A percentile compares a stretch with the other conserved stretches of the same genome.
Evolutionary conservation across 768 basidiomycete genomes (phyloP).

Genomic region (Leccinum disarticulatum): DNA sequence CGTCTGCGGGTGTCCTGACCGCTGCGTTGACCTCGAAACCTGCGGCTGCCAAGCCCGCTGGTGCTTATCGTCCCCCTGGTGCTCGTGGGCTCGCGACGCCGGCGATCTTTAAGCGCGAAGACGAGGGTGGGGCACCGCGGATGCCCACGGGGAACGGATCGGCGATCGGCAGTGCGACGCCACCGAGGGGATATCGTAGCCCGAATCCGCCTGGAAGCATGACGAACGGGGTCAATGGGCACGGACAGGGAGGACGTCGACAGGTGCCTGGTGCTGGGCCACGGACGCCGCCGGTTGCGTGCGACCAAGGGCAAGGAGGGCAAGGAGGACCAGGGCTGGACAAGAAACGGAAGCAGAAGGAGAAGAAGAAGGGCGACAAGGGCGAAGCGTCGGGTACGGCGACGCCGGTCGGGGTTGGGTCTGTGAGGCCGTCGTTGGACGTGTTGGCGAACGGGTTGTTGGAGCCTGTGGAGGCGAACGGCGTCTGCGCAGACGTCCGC

Average conservation of each 20-base stretch:
- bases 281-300: slow-evolving; percentile 45
- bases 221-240: slow-evolving; percentile 33
- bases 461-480: slow-evolving; percentile 13
- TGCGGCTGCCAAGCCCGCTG: slow-evolving; percentile 63
- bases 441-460: slow-evolving; percentile 33
- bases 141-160: slow-evolving; percentile 40
- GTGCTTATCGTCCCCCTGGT: slow-evolving; percentile 92
- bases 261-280: slow-evolving; percentile 73
- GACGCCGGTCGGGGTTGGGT: slow-evolving; percentile 30
- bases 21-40: slow-evolving; percentile 54
- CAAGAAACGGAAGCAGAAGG: slow-evolving; percentile 51
- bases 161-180: slow-evolving; percentile 56
- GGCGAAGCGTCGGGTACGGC: slow-evolving; percentile 29
- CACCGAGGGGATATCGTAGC: slow-evolving; percentile 60
- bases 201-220: slow-evolving; percentile 53
- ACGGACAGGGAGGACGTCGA: slow-evolving; percentile 33
- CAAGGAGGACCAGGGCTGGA: slow-evolving; percentile 35
- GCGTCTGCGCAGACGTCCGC: no score
- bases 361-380: slow-evolving; percentile 51
- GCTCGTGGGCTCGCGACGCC: slow-evolving; percentile 89
- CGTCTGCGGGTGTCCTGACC: slow-evolving; percentile 55
- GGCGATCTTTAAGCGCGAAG: slow-evolving; percentile 86
- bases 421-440: slow-evolving; percentile 37
- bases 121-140: slow-evolving; percentile 72
- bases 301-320: slow-evolving; percentile 27